Conservation (phyloP, 179 eudicot species). For the Patellifolia procumbens region DNA sequence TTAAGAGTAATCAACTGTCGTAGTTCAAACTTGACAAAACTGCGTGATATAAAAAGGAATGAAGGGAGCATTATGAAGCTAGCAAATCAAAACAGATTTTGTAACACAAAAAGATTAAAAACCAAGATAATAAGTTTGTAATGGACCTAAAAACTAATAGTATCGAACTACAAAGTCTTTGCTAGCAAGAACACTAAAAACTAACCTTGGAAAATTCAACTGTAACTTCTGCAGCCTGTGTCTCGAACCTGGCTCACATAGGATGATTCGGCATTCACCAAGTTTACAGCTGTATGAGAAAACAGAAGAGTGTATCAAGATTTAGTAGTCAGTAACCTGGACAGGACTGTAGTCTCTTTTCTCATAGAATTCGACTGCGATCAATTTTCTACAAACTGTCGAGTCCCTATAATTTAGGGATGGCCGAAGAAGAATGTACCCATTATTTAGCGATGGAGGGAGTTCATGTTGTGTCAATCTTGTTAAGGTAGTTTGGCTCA, state of each 20-base stretch:
- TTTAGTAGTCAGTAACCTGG: not conserved
- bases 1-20: not conserved
- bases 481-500: not conserved
- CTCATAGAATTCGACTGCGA: no score
- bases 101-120: not conserved
- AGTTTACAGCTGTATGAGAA: constrained; percentile 82
- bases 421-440: not conserved
- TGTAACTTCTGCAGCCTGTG: constrained; percentile 95
- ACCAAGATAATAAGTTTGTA: not conserved
- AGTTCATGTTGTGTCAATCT: not conserved
- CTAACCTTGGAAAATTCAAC: constrained; percentile 92
- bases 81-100: not conserved
- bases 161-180: not conserved
- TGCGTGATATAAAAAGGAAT: not conserved
- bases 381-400: no score
- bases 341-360: not conserved
- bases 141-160: not conserved
- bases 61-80: not conserved
- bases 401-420: not conserved
- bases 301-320: constrained; percentile 8
- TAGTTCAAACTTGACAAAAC: not conserved
- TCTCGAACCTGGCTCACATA: constrained; percentile 77
- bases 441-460: not conserved
- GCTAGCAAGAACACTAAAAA: constrained; percentile 8
- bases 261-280: constrained; percentile 83